Percentiles rank a stretch among this genome's conserved stretches.
These are phyloP conservation scores for Medicago ruthenica DNA, from an alignment of 306 rosid species.

Conservation along the genomic window DNA sequence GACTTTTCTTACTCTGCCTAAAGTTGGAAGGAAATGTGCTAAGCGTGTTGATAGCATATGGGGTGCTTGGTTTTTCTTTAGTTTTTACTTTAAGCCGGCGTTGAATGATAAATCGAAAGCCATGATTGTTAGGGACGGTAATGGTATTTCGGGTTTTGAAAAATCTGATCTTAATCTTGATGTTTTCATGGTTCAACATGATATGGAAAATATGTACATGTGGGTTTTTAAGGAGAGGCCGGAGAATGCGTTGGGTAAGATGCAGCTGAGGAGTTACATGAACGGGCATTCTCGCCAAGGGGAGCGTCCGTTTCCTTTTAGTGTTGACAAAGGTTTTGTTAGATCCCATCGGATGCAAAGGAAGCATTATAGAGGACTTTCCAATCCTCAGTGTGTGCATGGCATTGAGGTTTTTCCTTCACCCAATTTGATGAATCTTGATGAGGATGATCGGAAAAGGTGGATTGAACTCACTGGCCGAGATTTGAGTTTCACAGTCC, in stretches of 20 bases:
- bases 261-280: slow-evolving; percentile 99
- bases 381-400: slow-evolving; percentile 94
- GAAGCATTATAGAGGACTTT: slow-evolving; percentile 90
- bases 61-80: slow-evolving; percentile 99
- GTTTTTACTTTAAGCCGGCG: slow-evolving; percentile 85
- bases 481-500: slow-evolving; percentile 78
- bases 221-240: slow-evolving; percentile 99
- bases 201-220: slow-evolving; percentile 99
- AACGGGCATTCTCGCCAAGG: slow-evolving; percentile 99
- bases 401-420: slow-evolving; percentile 76
- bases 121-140: slow-evolving; percentile 70
- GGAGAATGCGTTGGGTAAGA: slow-evolving; percentile 91
- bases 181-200: slow-evolving; percentile 94
- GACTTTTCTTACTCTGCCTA: slow-evolving; percentile 65
- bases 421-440: slow-evolving; percentile 70
- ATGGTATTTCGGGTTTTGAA: slow-evolving; percentile 76
- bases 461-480: slow-evolving; percentile 92
- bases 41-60: slow-evolving; percentile 88
- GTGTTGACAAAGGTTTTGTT: slow-evolving; percentile 83
- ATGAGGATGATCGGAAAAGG: slow-evolving; percentile 75
- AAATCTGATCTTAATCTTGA: slow-evolving; percentile 91
- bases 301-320: slow-evolving; percentile 86
- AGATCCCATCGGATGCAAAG: slow-evolving; percentile 97
- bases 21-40: slow-evolving; percentile 76
- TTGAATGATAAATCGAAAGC: slow-evolving; percentile 81